Evolutionary conservation across 2,329 filamentous ascomycete species (phyloP), one percentile per base, ranked within the genome.

Genomic region (Verticillium longisporum): DNA sequence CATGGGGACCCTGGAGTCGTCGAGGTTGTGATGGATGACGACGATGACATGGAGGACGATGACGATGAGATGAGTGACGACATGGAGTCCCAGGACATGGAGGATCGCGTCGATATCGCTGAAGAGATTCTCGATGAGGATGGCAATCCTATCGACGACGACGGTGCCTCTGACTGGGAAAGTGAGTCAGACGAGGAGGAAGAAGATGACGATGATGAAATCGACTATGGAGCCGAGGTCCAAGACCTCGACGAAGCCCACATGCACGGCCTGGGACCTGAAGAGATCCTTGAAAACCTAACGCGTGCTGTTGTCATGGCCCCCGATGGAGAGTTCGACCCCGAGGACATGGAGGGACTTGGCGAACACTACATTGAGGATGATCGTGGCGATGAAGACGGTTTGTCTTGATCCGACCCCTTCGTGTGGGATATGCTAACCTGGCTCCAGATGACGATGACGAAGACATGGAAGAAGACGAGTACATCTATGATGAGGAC

Each of bases 21-120:
- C 62, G 86, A 89, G 75, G 85, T 98, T 67, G 91, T 96, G 63
- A 90, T 97, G 80, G 89, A 90, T 58, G 85, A 83, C 57, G 81
- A 83, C 37, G 83, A 86, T 4, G 83, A 86, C 3, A 83, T 85
- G n/a, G 87, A 88, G 7, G 83, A 84, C 2, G 83, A 86, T 38
- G 83, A 86, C 13, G 85, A 87, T 1, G 83, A 84, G 26, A 77
- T 81, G 6, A 72, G 73, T 6, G 81, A 85, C 4, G 82, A 84
- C 34, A 80, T 74, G 56, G 78, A 77, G 60, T 81, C 80, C 15
- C 80, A 75, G 15, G 76, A 79, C 57, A 78, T 78, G 73, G 76
- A 84, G 56, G 83, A 82, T 56, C 72, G 74, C 32, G 71, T 78
- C 9, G 75, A 78, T 57, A 76, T 78, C 18, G 75, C 78, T 11